Conservation (phyloP, 768 basidiomycete species). For the Pholiota conissans region DNA sequence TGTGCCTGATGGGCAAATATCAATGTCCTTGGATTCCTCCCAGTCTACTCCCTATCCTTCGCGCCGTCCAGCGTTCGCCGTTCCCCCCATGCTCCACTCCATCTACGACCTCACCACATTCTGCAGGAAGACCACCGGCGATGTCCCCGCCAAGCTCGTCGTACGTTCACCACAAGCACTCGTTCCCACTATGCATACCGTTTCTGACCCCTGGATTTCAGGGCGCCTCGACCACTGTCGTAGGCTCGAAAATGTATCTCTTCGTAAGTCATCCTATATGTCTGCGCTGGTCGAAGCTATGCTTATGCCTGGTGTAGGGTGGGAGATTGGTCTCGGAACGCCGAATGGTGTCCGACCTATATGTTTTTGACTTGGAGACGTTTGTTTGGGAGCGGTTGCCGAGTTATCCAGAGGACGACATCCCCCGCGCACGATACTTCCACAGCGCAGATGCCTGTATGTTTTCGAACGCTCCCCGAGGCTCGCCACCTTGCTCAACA, state of each 20-base stretch:
- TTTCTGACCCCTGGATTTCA: slow-evolving; percentile 26
- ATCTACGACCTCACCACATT: slow-evolving; percentile 90
- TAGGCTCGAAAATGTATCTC: slow-evolving; percentile 86
- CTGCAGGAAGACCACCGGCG: slow-evolving; percentile 78
- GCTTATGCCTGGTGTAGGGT: slow-evolving; percentile 48
- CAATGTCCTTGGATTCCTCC: background rate
- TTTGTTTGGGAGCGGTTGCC: slow-evolving; percentile 77
- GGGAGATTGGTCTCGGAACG: slow-evolving; percentile 86
- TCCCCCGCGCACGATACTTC: slow-evolving; percentile 89
- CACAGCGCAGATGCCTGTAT: slow-evolving; percentile 87
- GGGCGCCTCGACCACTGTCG: slow-evolving; percentile 91
- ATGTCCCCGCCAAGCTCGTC: slow-evolving; percentile 87
- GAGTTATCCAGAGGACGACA: slow-evolving; percentile 60
- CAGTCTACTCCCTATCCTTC: background rate
- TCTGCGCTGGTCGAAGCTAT: background rate
- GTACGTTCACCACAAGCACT: slow-evolving; percentile 44
- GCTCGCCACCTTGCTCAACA: background rate
- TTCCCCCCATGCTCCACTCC: slow-evolving; percentile 57
- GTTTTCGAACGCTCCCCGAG: slow-evolving; percentile 20
- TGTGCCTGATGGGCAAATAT: background rate
- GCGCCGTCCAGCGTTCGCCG: background rate
- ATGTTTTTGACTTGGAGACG: slow-evolving; percentile 82
- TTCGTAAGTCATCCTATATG: slow-evolving; percentile 57
- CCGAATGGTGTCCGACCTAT: slow-evolving; percentile 88
- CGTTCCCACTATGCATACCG: background rate